Percentiles rank a stretch among this genome's conserved stretches.
Evolutionary conservation across 805 yeast species (phyloP).

Genomic region (Sugiyamaella boreocaroliniensis): DNA sequence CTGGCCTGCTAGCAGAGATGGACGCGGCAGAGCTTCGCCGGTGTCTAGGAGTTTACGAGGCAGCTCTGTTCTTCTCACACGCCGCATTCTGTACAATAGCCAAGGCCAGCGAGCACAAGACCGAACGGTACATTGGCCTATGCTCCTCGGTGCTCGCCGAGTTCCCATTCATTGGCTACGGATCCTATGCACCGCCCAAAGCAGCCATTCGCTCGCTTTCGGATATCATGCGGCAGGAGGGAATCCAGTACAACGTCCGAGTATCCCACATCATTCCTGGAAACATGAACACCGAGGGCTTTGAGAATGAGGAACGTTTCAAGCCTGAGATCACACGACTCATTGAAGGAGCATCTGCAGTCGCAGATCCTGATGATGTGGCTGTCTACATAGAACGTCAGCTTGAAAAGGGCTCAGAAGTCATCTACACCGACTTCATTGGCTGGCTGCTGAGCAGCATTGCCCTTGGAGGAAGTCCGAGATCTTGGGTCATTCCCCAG

Average conservation of each 20-base stretch:
- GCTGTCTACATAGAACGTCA: slow-evolving; percentile 51
- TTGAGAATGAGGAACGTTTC: slow-evolving; percentile 64
- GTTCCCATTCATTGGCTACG: slow-evolving; percentile 86
- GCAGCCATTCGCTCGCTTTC: slow-evolving; percentile 74
- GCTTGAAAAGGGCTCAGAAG: slow-evolving; percentile 59
- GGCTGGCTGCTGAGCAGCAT: slow-evolving; percentile 74
- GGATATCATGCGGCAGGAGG: slow-evolving; percentile 75
- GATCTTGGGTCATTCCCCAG: slow-evolving; percentile 51
- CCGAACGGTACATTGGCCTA: slow-evolving; percentile 47
- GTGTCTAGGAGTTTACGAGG: slow-evolving; percentile 65
- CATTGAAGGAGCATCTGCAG: slow-evolving; percentile 78
- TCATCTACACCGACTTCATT: slow-evolving; percentile 72
- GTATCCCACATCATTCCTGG: slow-evolving; percentile 83
- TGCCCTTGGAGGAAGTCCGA: slow-evolving; percentile 63
- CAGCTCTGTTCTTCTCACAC: slow-evolving; percentile 68
- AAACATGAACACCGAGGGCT: slow-evolving; percentile 86
- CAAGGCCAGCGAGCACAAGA: neutral
- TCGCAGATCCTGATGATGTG: slow-evolving; percentile 63
- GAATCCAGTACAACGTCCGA: slow-evolving; percentile 55
- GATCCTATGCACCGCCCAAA: slow-evolving; percentile 84
- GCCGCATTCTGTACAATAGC: slow-evolving; percentile 36
- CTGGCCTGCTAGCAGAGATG: slow-evolving; percentile 69
- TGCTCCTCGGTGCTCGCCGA: slow-evolving; percentile 76
- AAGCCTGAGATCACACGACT: slow-evolving; percentile 77
- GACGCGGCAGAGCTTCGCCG: slow-evolving; percentile 48